Percentiles rank a stretch among this genome's conserved stretches.
Evolutionary conservation across 495 filamentous ascomycete species (phyloP).

Genomic region (Penicillium alfredii): DNA sequence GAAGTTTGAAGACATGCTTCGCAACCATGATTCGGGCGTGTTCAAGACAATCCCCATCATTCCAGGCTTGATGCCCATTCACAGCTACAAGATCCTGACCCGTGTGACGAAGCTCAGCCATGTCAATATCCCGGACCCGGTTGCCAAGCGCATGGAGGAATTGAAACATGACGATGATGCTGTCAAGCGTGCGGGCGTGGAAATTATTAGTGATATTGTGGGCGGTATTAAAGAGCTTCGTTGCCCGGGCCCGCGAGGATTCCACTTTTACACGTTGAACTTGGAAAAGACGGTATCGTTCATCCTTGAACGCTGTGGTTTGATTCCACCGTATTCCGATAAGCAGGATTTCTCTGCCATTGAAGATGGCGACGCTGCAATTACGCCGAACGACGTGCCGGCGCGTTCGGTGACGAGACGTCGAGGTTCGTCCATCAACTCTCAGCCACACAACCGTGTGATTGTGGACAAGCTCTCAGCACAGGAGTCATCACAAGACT

Average conservation of each 20-base stretch:
- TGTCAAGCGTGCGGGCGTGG: conserved; percentile 60
- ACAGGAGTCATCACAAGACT: conserved; percentile 33
- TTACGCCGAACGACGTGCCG: conserved; percentile 32
- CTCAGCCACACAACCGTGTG: conserved; percentile 70
- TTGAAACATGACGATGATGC: conserved; percentile 87
- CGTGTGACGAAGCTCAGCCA: conserved; percentile 94
- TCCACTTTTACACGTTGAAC: conserved; percentile 97
- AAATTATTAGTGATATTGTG: conserved; percentile 41
- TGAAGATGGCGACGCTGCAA: conserved; percentile 38
- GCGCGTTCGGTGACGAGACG: conserved; percentile 28
- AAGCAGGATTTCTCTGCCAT: conserved; percentile 24
- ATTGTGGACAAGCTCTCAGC: conserved; percentile 56
- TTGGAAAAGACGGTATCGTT: conserved; percentile 94
- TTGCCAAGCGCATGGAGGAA: conserved; percentile 67
- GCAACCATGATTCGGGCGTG: conserved; percentile 74
- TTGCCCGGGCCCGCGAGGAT: conserved; percentile 59
- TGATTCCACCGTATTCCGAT: conserved; percentile 58
- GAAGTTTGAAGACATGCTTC: conserved; percentile 68
- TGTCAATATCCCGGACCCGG: conserved; percentile 64
- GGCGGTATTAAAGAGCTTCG: conserved; percentile 57
- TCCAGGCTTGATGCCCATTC: conserved; percentile 94
- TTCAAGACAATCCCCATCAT: conserved; percentile 90
- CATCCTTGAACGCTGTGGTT: conserved; percentile 76
- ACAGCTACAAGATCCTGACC: conserved; percentile 92
- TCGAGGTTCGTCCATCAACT: conserved; percentile 48